phyloP scores from a whole-genome alignment of 306 rosid genomes.

The Aeschynomene evenia region DNA sequence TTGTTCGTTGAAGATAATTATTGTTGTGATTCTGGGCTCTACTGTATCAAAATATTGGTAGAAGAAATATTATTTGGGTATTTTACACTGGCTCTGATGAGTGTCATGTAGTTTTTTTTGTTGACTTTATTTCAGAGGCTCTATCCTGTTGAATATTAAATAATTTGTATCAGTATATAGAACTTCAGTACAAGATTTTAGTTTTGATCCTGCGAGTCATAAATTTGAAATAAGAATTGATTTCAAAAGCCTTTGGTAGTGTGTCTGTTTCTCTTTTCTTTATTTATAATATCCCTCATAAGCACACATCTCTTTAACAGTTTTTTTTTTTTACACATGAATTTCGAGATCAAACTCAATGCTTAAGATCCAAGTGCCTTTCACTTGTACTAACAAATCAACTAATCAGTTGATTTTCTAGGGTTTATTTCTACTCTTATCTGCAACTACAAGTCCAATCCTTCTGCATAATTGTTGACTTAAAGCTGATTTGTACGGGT shows the following conservation, averaged over 20 bases:
- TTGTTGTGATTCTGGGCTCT: conserved; percentile 25
- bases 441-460: background rate
- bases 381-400: too few species aligned
- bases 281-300: too few species aligned
- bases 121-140: conserved; percentile 22
- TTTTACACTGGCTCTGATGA: conserved; percentile 14
- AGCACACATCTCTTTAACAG: too few species aligned
- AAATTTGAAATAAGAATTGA: conserved; percentile 30
- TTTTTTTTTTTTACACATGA: too few species aligned
- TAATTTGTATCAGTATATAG: conserved; percentile 40
- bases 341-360: too few species aligned
- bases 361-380: too few species aligned
- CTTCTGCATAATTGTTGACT: background rate
- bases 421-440: too few species aligned
- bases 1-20: conserved; percentile 33
- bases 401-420: too few species aligned
- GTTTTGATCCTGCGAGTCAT: conserved; percentile 27
- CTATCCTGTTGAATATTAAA: conserved; percentile 28
- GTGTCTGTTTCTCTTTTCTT: too few species aligned
- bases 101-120: conserved; percentile 24
- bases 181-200: conserved; percentile 29
- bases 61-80: conserved; percentile 25
- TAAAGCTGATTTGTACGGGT: too few species aligned
- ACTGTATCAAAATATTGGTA: conserved; percentile 24
- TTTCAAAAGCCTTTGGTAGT: conserved; percentile 4